Evolutionary conservation across 2,329 filamentous ascomycete species (phyloP).

Genomic region (Colletotrichum musicola): DNA sequence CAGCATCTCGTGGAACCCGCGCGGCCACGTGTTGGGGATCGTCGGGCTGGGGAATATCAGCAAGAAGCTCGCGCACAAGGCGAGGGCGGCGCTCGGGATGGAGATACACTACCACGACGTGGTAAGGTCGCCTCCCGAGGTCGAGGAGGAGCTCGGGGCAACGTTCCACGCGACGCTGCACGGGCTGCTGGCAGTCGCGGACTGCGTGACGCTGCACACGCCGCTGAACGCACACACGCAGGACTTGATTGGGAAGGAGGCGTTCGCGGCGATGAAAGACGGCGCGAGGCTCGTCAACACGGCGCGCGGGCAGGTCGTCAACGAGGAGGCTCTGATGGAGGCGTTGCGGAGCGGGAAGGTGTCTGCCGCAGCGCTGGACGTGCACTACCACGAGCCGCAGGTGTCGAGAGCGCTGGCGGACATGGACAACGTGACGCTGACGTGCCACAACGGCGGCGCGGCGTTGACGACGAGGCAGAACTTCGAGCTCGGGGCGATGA

Average conservation of each 20-base stretch:
- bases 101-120: constrained; percentile 65
- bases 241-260: constrained; percentile 44
- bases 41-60: constrained; percentile 65
- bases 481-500: constrained; percentile 54
- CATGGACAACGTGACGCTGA: constrained; percentile 55
- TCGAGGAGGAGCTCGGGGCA: constrained; percentile 47
- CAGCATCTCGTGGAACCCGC: constrained; percentile 62
- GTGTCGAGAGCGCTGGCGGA: constrained; percentile 53
- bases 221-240: constrained; percentile 47
- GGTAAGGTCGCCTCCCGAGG: constrained; percentile 43
- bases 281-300: constrained; percentile 65
- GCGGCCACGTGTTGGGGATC: constrained; percentile 62
- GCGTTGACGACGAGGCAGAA: constrained; percentile 54
- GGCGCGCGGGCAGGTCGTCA: constrained; percentile 63
- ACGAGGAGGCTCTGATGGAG: constrained; percentile 62
- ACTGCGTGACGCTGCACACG: constrained; percentile 51
- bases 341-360: constrained; percentile 61
- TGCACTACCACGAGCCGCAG: constrained; percentile 65
- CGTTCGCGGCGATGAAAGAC: constrained; percentile 59
- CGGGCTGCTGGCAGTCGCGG: constrained; percentile 45
- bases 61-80: constrained; percentile 61
- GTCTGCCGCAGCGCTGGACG: constrained; percentile 63
- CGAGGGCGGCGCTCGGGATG: constrained; percentile 62
- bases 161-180: constrained; percentile 47
- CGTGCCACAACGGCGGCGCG: constrained; percentile 53